Evolutionary conservation across 208 protist genomes (phyloP).

Genomic region (Trichomonas gallinae): DNA sequence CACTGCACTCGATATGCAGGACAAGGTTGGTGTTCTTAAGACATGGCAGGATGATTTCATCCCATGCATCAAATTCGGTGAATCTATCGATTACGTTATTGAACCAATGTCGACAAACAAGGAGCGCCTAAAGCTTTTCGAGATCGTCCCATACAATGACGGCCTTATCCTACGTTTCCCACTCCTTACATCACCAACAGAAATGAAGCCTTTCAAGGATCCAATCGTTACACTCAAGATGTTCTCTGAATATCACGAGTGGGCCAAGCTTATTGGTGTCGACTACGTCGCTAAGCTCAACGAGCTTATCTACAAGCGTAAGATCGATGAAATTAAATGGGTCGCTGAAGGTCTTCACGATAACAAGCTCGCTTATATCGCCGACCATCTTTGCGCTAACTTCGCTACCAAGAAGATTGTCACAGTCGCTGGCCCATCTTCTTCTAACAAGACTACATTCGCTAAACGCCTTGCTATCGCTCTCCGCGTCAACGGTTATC

Average conservation of each 20-base stretch:
- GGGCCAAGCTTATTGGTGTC: neutral
- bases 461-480: neutral
- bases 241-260: neutral
- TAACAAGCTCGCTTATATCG: neutral
- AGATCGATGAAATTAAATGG: constrained; percentile 8
- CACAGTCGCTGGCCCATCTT: constrained; percentile 4
- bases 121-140: neutral
- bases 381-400: neutral
- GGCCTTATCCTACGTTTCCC: neutral
- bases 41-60: constrained; percentile 2
- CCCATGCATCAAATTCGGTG: neutral
- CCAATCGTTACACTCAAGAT: neutral
- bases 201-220: neutral
- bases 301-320: neutral
- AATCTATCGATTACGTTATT: neutral
- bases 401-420: neutral
- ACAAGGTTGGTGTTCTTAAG: neutral
- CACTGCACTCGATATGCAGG: neutral
- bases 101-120: neutral
- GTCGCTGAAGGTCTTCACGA: neutral
- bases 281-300: neutral
- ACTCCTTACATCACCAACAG: neutral
- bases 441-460: constrained; percentile 20
- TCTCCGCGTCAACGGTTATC: neutral
- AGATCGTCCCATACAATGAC: neutral